Base-by-base conservation (phyloP, 371 early-diverging fungal species). In the Encephalitozoon hellem region DNA sequence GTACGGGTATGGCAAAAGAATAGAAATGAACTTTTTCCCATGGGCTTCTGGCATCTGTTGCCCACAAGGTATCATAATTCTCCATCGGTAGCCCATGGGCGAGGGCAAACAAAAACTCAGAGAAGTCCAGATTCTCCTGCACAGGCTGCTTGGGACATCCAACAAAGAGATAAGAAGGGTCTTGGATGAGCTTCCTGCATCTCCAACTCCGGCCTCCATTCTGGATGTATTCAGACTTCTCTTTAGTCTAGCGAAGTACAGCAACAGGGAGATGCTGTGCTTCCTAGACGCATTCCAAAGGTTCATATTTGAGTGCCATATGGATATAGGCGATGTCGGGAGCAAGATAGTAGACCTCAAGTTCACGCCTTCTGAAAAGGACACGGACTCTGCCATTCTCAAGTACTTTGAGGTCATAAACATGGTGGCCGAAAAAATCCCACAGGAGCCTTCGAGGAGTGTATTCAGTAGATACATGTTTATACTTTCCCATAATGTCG, bases 381-480 rank as follows among this genome's bases (percentile, higher is more conserved):
- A 72, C 30, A 72, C 73, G 1, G 73, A 72, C 38, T 21, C 12
- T 21, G 73, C 63, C 8, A 72, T 72, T 51, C 65, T 72, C 18
- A 65, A 72, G 51, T 72, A 72, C 51, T 72, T 72, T 39, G 28
- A 39, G 21, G 39, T 72, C 23, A 25, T 49, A 23, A 72, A 69
- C 39, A 52, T 34, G n/a, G 8, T 55, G 21, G 32, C 23, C 6
- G 28, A 45, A 6, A 34, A 11, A 34, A 9, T 34, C 21, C 9
- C 30, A 15, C 15, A 4, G 23, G 64, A 63, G 26, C 25, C 25
- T n/a, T 32, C 38, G 8, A 26, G 47, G n/a, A 21, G 28, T n/a
- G 23, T 72, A 5, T 63, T 47, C 63, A 42, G 15, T 9, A 63
- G 73, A 49, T 72, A 55, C 18, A 72, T 72, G 63, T 41, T 72